Conservation (phyloP, 2,329 filamentous ascomycete genomes). For the Fusarium pilosicola region DNA sequence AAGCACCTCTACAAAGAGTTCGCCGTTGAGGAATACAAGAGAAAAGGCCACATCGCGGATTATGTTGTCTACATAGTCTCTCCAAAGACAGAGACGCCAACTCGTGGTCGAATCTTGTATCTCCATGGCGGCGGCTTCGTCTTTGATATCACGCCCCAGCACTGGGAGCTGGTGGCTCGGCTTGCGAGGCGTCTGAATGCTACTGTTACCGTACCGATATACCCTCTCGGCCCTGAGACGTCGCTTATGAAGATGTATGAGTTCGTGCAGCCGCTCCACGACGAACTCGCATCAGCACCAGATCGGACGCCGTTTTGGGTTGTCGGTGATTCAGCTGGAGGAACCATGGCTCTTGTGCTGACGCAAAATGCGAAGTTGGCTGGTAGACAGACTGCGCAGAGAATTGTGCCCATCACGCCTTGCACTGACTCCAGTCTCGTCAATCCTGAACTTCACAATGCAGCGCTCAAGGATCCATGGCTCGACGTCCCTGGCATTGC, state of each 20-base stretch:
- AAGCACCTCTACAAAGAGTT: slow-evolving; percentile 40
- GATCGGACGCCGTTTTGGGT: slow-evolving; percentile 45
- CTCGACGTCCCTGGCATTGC: slow-evolving; percentile 43
- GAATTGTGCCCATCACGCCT: slow-evolving; percentile 46
- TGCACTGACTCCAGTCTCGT: slow-evolving; percentile 44
- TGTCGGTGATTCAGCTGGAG: slow-evolving; percentile 48
- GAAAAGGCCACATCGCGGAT: slow-evolving; percentile 17
- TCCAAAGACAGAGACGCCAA: slow-evolving; percentile 45
- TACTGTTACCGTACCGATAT: slow-evolving; percentile 47
- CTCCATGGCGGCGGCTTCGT: slow-evolving; percentile 48
- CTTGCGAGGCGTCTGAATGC: slow-evolving; percentile 47
- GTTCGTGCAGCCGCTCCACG: slow-evolving; percentile 46
- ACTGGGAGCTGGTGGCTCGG: slow-evolving; percentile 45
- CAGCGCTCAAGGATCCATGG: slow-evolving; percentile 42
- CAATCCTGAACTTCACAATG: slow-evolving; percentile 42
- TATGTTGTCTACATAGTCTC: slow-evolving; percentile 45
- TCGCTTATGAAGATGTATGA: slow-evolving; percentile 47
- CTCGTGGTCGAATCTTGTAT: slow-evolving; percentile 45
- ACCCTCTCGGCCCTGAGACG: slow-evolving; percentile 48
- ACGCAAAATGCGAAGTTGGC: slow-evolving; percentile 44
- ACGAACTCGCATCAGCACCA: slow-evolving; percentile 44
- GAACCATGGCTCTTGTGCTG: slow-evolving; percentile 45
- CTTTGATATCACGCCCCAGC: slow-evolving; percentile 43
- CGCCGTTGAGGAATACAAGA: slow-evolving; percentile 40
- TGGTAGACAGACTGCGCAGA: slow-evolving; percentile 39